These are phyloP conservation scores for Stachybotrys chlorohalonatus DNA, from an alignment of 2,329 filamentous ascomycete species.

Conservation along the genomic window DNA sequence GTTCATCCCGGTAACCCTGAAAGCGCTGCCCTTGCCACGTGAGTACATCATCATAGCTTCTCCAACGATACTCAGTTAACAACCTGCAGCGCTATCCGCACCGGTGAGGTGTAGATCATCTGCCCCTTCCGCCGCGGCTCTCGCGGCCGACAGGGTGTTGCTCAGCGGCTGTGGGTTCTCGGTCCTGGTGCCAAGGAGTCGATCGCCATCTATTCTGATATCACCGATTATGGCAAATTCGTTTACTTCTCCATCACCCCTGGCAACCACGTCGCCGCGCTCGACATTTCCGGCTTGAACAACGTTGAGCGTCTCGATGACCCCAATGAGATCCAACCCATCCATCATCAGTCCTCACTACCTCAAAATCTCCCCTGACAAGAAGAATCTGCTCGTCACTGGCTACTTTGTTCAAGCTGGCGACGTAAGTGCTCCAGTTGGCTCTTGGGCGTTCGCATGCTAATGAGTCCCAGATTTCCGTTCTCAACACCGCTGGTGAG, in stretches of 20 bases:
- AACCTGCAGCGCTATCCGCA: constrained; percentile 36
- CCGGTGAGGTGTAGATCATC: constrained; percentile 56
- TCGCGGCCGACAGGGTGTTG: constrained; percentile 46
- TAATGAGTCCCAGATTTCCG: constrained; percentile 29
- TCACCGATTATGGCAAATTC: constrained; percentile 47
- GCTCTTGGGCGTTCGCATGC: not conserved
- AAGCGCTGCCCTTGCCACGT: constrained; percentile 47
- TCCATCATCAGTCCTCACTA: constrained; percentile 55
- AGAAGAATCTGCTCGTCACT: constrained; percentile 55
- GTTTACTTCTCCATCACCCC: constrained; percentile 53
- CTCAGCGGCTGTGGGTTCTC: constrained; percentile 49
- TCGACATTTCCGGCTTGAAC: constrained; percentile 52
- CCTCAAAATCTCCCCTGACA: constrained; percentile 54
- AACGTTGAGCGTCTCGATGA: constrained; percentile 53
- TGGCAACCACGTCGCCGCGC: constrained; percentile 48
- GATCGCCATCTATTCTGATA: constrained; percentile 51
- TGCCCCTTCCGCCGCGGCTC: constrained; percentile 49
- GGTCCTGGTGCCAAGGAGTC: constrained; percentile 46
- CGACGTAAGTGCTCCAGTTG: constrained; percentile 20
- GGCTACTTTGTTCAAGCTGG: constrained; percentile 58
- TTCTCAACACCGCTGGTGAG: constrained; percentile 52
- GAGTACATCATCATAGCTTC: constrained; percentile 1
- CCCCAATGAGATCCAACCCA: constrained; percentile 48
- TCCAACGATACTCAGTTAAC: not conserved
- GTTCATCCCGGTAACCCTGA: constrained; percentile 55